phyloP scores from a whole-genome alignment of 2,329 filamentous ascomycete species.

The Nemania serpens region DNA sequence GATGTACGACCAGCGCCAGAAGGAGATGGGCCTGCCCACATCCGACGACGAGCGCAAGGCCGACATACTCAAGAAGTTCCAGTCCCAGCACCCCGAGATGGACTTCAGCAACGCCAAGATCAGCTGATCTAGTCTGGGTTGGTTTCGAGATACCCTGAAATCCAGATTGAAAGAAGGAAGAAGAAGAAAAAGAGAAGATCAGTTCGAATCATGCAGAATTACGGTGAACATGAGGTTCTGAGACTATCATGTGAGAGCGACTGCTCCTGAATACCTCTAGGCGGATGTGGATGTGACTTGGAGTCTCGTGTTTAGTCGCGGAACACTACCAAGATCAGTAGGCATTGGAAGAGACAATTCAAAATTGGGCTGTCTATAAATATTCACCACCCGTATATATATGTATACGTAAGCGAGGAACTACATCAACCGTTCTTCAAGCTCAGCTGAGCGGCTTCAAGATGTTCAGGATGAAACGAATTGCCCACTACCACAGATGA shows the following conservation, averaged over 20 bases:
- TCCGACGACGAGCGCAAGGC: conserved; percentile 96
- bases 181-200: not conserved
- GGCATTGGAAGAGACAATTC: not conserved
- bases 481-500: conserved; percentile 53
- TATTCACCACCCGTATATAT: not conserved
- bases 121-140: conserved; percentile 42
- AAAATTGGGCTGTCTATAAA: not conserved
- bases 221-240: not conserved
- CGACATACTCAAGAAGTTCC: conserved; percentile 92
- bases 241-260: not conserved
- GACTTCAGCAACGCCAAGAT: conserved; percentile 75
- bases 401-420: not conserved
- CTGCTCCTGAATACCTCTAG: not conserved
- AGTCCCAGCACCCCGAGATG: conserved; percentile 76
- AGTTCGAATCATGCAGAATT: not conserved
- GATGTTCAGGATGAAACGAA: conserved; percentile 70
- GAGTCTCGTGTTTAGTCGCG: not conserved
- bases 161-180: not conserved
- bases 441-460: conserved; percentile 7
- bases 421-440: not conserved
- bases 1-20: conserved; percentile 99
- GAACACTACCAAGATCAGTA: not conserved
- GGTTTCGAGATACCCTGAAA: conserved; percentile 26
- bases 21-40: conserved; percentile 85
- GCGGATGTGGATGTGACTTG: not conserved